phyloP scores from a whole-genome alignment of 306 rosid species.

The Gleditsia sinensis region DNA sequence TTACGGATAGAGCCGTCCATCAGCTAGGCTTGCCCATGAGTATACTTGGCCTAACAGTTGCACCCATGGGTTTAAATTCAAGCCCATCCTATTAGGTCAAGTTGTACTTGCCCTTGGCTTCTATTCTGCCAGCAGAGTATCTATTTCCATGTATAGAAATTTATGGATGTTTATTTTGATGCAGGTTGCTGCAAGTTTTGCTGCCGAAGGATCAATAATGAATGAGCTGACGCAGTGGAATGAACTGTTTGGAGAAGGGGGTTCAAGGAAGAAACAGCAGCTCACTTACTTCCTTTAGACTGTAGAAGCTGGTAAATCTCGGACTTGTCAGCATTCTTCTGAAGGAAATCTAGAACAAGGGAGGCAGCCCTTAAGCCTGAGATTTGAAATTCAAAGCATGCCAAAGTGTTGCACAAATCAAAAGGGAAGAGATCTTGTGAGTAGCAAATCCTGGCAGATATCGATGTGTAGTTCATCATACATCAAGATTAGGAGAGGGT shows the following conservation, averaged over 20 bases:
- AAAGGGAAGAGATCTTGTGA: constrained; percentile 14
- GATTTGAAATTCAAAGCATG: constrained; percentile 25
- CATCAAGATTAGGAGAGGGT: constrained; percentile 41
- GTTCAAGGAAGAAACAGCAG: constrained; percentile 93
- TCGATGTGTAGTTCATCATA: constrained; percentile 16
- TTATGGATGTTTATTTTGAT: constrained; percentile 24
- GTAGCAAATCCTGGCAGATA: constrained; percentile 8
- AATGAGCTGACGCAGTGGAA: constrained; percentile 92
- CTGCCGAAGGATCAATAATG: constrained; percentile 86
- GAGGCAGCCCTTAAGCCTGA: constrained; percentile 25
- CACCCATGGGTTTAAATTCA: too few species aligned
- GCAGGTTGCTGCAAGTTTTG: constrained; percentile 94
- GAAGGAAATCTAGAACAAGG: constrained; percentile 32
- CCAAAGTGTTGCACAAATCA: neutral
- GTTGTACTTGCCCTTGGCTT: too few species aligned
- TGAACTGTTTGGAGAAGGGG: constrained; percentile 89
- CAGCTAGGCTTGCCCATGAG: too few species aligned
- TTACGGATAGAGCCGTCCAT: too few species aligned
- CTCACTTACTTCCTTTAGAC: constrained; percentile 84
- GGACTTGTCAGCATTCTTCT: constrained; percentile 27
- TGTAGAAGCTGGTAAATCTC: constrained; percentile 16
- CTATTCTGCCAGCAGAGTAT: neutral
- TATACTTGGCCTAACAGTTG: too few species aligned
- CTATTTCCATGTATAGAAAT: neutral
- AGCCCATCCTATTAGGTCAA: too few species aligned